Conservation (phyloP, 176 grass and related monocot species). For the Carex littledalei region DNA sequence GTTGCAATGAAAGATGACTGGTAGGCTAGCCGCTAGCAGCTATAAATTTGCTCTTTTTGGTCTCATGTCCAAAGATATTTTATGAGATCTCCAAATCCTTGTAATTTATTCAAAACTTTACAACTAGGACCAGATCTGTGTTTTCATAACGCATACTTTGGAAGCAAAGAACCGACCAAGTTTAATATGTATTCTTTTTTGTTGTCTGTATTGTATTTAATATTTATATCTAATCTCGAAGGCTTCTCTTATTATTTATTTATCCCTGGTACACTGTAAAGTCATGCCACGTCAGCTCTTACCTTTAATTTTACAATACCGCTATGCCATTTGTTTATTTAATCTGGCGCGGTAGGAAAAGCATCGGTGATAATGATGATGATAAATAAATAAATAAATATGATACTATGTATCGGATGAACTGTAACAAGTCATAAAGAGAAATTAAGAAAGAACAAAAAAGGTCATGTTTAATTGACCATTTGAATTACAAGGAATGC, state of each 20-base stretch:
- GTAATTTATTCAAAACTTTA: not conserved
- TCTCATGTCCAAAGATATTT: not conserved
- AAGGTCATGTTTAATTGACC: not conserved
- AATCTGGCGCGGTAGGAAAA: not conserved
- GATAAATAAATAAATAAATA: not conserved
- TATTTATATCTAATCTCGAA: not conserved
- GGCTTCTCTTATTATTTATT: not conserved
- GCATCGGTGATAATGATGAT: not conserved
- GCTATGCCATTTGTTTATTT: too few relatives aligned
- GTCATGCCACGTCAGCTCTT: not conserved
- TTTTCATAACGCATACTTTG: not conserved
- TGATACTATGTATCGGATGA: not conserved
- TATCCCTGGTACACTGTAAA: not conserved
- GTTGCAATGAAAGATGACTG: not conserved
- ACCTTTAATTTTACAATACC: too few relatives aligned
- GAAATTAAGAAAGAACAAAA: not conserved
- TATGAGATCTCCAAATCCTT: not conserved
- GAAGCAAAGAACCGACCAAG: not conserved
- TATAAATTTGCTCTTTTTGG: not conserved
- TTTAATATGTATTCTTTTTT: not conserved
- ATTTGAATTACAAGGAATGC: not conserved
- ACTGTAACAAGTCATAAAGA: not conserved
- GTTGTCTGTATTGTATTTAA: not conserved
- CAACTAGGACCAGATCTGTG: constrained; percentile 1
- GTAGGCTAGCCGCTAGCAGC: not conserved